phyloP scores from a whole-genome alignment of 148 eudicot species.

The Agrostemma githago region DNA sequence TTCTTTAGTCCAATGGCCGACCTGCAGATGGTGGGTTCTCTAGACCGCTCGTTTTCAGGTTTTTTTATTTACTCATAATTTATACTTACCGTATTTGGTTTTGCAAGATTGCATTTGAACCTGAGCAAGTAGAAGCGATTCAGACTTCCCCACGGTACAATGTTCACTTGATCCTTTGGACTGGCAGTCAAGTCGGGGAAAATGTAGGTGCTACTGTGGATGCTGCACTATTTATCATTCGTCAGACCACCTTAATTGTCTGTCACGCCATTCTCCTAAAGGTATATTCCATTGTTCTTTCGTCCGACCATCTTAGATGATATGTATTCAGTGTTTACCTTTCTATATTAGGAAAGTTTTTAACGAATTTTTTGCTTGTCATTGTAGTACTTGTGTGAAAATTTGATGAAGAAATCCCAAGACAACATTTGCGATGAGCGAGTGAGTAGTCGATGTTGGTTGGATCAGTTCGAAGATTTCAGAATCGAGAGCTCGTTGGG shows the following conservation, averaged over 20 bases:
- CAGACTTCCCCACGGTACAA: background rate
- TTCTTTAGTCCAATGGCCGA: background rate
- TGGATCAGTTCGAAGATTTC: background rate
- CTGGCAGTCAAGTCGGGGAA: background rate
- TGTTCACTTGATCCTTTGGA: background rate
- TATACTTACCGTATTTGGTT: background rate
- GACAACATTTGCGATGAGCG: background rate
- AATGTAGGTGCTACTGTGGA: background rate
- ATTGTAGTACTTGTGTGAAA: conserved; percentile 3
- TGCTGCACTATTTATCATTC: background rate
- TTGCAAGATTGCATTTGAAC: background rate
- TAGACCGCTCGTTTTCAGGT: background rate
- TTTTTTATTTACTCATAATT: background rate
- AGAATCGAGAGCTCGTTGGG: background rate
- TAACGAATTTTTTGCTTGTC: background rate
- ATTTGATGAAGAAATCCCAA: background rate
- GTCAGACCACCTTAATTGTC: background rate
- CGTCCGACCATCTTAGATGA: no score
- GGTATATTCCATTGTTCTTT: background rate
- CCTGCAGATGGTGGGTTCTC: background rate
- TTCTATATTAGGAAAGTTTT: no score
- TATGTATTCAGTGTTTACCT: no score
- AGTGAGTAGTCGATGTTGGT: background rate
- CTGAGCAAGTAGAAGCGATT: background rate
- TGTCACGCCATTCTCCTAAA: background rate